Evolutionary conservation across 108 stramenopile species (phyloP).

Genomic region (Stephanodiscus triporus): DNA sequence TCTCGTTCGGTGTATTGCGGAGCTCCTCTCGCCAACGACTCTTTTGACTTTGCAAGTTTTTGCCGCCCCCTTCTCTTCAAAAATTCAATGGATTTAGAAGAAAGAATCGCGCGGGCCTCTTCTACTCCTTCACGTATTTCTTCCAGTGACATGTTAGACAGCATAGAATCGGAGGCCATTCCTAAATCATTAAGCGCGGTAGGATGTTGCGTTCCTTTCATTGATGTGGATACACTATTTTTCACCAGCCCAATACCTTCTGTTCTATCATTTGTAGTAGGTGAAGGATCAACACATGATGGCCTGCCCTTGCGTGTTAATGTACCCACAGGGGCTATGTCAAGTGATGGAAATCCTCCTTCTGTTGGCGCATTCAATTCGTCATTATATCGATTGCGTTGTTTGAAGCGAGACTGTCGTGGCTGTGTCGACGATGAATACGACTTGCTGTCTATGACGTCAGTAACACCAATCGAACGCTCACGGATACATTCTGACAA

Average conservation of each 20-base stretch:
- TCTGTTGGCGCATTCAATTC: constrained; percentile 16
- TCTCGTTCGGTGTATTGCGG: background rate
- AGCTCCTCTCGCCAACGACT: constrained; percentile 7
- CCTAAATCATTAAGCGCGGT: constrained; percentile 7
- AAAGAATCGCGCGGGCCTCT: constrained; percentile 64
- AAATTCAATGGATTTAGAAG: constrained; percentile 72
- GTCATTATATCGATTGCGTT: constrained; percentile 30
- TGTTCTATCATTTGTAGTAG: constrained; percentile 3
- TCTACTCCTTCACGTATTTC: constrained; percentile 64
- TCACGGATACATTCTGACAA: constrained; percentile 45
- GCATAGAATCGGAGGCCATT: constrained; percentile 57
- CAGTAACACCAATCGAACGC: constrained; percentile 23
- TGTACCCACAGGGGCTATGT: constrained; percentile 48
- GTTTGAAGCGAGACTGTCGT: constrained; percentile 48
- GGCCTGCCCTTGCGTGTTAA: constrained; percentile 41
- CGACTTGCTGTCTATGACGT: background rate
- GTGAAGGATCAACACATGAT: constrained; percentile 1
- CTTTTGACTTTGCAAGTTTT: constrained; percentile 24
- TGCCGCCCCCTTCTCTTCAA: constrained; percentile 53
- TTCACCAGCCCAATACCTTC: background rate
- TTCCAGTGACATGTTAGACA: constrained; percentile 67
- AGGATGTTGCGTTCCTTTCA: background rate
- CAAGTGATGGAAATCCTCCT: constrained; percentile 53
- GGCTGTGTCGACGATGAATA: constrained; percentile 11
- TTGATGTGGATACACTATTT: background rate